Percentiles rank a stretch among this genome's conserved stretches.
phyloP scores from a whole-genome alignment of 345 rosid species.

The Reutealis trisperma region DNA sequence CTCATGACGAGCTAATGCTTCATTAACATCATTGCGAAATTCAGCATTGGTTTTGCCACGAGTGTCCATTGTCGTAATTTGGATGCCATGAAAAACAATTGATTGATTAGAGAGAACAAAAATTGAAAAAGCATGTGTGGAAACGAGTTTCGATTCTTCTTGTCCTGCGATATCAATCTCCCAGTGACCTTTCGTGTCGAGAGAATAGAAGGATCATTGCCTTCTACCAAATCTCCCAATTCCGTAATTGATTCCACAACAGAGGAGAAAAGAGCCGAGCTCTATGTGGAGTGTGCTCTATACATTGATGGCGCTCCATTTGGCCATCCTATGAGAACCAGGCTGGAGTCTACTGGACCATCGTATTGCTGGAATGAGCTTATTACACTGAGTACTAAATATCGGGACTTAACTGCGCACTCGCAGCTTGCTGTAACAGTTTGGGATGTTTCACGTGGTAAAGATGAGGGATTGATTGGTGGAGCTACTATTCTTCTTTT shows the following conservation, averaged over 20 bases:
- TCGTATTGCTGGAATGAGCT: slow-evolving; percentile 88
- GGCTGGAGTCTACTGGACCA: slow-evolving; percentile 84
- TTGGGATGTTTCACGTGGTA: slow-evolving; percentile 89
- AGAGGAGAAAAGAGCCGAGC: slow-evolving; percentile 73
- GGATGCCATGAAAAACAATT: slow-evolving; percentile 5
- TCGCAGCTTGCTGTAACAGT: slow-evolving; percentile 93
- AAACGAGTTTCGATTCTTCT: slow-evolving; percentile 93
- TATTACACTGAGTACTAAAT: slow-evolving; percentile 77
- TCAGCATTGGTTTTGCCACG: too few species aligned
- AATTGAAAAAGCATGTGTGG: slow-evolving; percentile 51
- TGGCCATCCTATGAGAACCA: slow-evolving; percentile 89
- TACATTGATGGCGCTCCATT: slow-evolving; percentile 90
- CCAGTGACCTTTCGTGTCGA: slow-evolving; percentile 93
- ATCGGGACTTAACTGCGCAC: slow-evolving; percentile 82
- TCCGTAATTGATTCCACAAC: slow-evolving; percentile 45
- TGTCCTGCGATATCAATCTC: slow-evolving; percentile 91
- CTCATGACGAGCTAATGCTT: too few species aligned
- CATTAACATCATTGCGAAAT: too few species aligned
- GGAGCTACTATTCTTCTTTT: slow-evolving; percentile 91
- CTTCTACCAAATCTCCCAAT: slow-evolving; percentile 46
- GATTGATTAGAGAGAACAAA: not conserved
- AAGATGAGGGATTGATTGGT: slow-evolving; percentile 86
- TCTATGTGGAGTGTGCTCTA: slow-evolving; percentile 77
- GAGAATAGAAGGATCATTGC: slow-evolving; percentile 73
- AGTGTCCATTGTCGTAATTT: too few species aligned